Base-by-base conservation (phyloP, 2,329 filamentous ascomycete genomes). In the Aspergillus ruber region DNA sequence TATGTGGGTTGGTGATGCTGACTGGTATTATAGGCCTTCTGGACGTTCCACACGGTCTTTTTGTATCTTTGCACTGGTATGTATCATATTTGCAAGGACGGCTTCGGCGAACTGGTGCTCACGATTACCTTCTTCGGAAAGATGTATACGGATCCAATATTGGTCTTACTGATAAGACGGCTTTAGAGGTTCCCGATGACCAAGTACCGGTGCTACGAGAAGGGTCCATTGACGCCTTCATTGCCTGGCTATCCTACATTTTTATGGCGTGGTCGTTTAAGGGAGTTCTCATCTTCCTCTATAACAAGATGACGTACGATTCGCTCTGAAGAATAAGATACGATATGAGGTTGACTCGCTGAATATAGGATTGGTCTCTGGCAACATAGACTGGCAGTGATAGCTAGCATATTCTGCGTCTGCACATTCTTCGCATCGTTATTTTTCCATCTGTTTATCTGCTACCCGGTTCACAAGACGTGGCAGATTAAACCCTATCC, bases 401-500 rank as follows among this genome's bases (percentile, higher is more conserved):
- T 42, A 4, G 49, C 51, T 10, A 48, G 46, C 3, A 27, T 39
- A 1, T 20, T 47, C 6, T 46, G 41, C n/a, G 6, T 48, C 2
- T 42, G 42, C 33, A 56, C 52, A 2, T 55, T 55, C 4, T 12
- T 51, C 18, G 27, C 45, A 7, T 53, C 50, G 1, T 21, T 55
- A 9, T 43, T 56, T 6, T 49, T 54, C 35, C 45, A 57, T 27
- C 46, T 57, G 17, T 45, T 41, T 8, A 51, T 48, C 10, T 57
- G 55, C 27, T 23, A 35, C 2, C 53, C 55, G 0, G 36, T 55
- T 7, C 29, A 42, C 9, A 51, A 27, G 32, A 53, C 29, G 2
- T 57, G 54, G 55, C 55, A 57, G 40, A 29, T 57, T n/a, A 54
- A 56, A 38, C 55, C 55, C 6, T 55, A 55, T 33, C 47, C 53